Evolutionary conservation across 495 filamentous ascomycete species (phyloP).

Genomic region (Penicillium flavigenum): DNA sequence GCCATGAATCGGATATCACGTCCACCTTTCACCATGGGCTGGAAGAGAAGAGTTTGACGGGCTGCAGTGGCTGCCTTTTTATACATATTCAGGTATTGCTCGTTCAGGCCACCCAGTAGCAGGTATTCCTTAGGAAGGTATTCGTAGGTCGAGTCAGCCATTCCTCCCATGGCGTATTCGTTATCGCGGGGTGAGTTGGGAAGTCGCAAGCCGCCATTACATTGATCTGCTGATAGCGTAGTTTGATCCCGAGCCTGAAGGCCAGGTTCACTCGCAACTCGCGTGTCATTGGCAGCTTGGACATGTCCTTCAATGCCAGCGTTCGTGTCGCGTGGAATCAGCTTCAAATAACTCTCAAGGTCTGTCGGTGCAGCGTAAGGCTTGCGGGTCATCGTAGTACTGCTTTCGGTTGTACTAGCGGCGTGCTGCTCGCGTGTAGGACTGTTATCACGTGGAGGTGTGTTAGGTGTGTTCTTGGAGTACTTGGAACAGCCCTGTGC

Average conservation of each 20-base stretch:
- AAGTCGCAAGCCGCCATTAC: slow-evolving; percentile 32
- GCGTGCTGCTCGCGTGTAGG: slow-evolving; percentile 4
- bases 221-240: slow-evolving; percentile 19
- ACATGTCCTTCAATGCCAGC: slow-evolving; percentile 28
- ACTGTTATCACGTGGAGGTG: slow-evolving; percentile 10
- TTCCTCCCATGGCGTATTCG: slow-evolving; percentile 72
- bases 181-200: slow-evolving; percentile 28
- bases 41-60: slow-evolving; percentile 76
- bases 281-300: slow-evolving; percentile 29
- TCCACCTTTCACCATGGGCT: slow-evolving; percentile 74
- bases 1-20: slow-evolving; percentile 74
- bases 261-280: neutral
- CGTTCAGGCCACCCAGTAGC: slow-evolving; percentile 77
- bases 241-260: neutral
- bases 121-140: slow-evolving; percentile 81
- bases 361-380: slow-evolving; percentile 27
- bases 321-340: slow-evolving; percentile 20
- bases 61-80: slow-evolving; percentile 65
- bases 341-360: slow-evolving; percentile 27
- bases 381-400: slow-evolving; percentile 15
- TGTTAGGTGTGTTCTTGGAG: slow-evolving; percentile 28
- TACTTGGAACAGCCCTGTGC: slow-evolving; percentile 63
- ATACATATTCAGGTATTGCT: slow-evolving; percentile 84
- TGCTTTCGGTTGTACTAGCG: slow-evolving; percentile 1
- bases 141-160: slow-evolving; percentile 90